Conservation (phyloP, 176 grass and related monocot species). For the Carex pumila region DNA sequence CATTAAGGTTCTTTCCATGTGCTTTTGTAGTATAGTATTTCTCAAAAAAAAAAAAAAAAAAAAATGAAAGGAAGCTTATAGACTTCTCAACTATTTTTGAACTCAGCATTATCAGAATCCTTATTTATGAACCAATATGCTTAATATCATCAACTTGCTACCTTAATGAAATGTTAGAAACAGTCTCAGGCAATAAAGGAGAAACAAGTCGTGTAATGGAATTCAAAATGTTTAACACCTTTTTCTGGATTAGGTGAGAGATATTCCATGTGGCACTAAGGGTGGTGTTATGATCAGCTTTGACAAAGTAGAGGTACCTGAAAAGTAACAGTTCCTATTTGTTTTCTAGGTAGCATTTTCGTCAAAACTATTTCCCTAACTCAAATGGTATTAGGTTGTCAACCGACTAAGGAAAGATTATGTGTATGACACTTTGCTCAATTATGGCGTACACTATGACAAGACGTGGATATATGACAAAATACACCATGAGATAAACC, state of each 20-base stretch:
- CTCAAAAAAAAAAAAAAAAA: background rate
- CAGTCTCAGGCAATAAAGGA: background rate
- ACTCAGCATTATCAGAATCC: background rate
- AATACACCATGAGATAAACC: conserved; percentile 99
- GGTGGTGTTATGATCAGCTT: conserved; percentile 99
- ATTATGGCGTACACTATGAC: conserved; percentile 93
- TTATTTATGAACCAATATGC: background rate
- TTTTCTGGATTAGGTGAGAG: conserved; percentile 59
- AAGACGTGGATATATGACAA: conserved; percentile 99
- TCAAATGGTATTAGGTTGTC: conserved; percentile 53
- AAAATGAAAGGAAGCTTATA: background rate
- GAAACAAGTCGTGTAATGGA: background rate
- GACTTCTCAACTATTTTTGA: background rate
- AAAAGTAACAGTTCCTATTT: background rate
- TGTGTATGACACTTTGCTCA: conserved; percentile 83
- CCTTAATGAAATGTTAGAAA: background rate
- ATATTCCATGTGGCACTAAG: conserved; percentile 98
- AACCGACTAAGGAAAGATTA: conserved; percentile 87
- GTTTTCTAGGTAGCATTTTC: background rate
- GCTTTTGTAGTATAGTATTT: background rate
- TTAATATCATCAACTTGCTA: background rate
- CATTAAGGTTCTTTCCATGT: background rate
- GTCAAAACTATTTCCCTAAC: background rate
- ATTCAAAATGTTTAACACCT: conserved; percentile 3
- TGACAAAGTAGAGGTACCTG: conserved; percentile 95